These are phyloP conservation scores for Xylaria digitata DNA, from an alignment of 2,329 filamentous ascomycete genomes.

Conservation along the genomic window DNA sequence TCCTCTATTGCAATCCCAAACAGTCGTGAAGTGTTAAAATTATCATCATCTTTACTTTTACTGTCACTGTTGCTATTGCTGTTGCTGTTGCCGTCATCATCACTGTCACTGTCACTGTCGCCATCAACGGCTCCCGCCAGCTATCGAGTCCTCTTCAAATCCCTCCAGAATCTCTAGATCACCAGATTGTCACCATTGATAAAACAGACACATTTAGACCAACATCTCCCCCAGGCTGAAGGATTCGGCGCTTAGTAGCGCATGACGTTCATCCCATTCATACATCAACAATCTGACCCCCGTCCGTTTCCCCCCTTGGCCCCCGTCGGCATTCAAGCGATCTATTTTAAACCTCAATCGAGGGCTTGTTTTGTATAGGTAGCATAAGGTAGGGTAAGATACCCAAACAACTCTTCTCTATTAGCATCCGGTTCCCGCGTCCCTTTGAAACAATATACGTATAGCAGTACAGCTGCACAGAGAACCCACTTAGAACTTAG, in stretches of 20 bases:
- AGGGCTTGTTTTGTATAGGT: constrained; percentile 11
- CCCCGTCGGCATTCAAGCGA: constrained; percentile 16
- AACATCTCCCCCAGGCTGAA: constrained; percentile 21
- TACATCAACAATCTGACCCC: constrained; percentile 22
- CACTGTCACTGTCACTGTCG: no score
- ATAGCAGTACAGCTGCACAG: constrained; percentile 2
- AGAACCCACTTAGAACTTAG: constrained; percentile 4
- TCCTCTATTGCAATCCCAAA: neutral
- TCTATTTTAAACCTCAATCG: constrained; percentile 38
- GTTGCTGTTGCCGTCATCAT: no score
- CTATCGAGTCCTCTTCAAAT: no score
- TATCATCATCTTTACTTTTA: no score
- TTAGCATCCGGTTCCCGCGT: constrained; percentile 9
- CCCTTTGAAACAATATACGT: constrained; percentile 24
- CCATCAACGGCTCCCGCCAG: no score
- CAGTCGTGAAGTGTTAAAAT: neutral
- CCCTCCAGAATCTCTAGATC: neutral
- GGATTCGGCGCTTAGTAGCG: constrained; percentile 30
- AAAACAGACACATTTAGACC: neutral
- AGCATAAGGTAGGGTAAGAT: constrained; percentile 23
- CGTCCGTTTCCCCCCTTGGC: neutral
- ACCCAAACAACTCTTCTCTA: constrained; percentile 8
- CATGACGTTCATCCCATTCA: constrained; percentile 17
- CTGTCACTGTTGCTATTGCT: no score
- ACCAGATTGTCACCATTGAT: neutral